phyloP scores from a whole-genome alignment of 352 stramenopile species.

The Pythium periplocum region DNA sequence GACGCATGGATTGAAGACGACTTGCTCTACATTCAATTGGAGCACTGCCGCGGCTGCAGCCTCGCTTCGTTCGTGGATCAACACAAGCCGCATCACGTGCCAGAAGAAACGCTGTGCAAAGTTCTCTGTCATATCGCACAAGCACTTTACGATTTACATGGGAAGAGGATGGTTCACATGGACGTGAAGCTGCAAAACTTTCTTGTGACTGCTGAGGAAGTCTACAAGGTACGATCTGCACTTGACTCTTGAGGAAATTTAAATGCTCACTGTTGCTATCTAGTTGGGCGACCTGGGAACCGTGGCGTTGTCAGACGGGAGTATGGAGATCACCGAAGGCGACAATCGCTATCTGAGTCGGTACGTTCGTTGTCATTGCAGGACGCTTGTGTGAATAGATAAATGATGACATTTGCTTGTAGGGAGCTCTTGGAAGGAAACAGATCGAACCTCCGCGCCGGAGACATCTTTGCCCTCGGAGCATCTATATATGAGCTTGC shows the following conservation, averaged over 20 bases:
- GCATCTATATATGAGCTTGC: conserved; percentile 83
- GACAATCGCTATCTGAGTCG: conserved; percentile 85
- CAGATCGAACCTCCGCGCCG: conserved; percentile 63
- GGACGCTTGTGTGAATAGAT: background rate
- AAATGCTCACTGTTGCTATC: background rate
- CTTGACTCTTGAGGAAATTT: conserved; percentile 12
- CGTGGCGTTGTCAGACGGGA: conserved; percentile 70
- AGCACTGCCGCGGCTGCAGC: conserved; percentile 63
- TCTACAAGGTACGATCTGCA: conserved; percentile 52
- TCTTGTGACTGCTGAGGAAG: conserved; percentile 43
- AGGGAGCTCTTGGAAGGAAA: conserved; percentile 79
- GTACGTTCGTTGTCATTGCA: conserved; percentile 22
- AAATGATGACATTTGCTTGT: conserved; percentile 1
- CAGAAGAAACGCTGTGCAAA: conserved; percentile 67
- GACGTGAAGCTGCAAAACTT: conserved; percentile 87
- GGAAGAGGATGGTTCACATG: conserved; percentile 83
- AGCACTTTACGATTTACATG: conserved; percentile 80
- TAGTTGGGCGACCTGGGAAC: conserved; percentile 75
- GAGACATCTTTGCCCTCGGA: conserved; percentile 82
- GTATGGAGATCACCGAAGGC: conserved; percentile 83
- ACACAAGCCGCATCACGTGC: conserved; percentile 56
- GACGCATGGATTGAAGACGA: conserved; percentile 88
- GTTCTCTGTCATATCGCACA: conserved; percentile 72
- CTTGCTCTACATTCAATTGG: conserved; percentile 84
- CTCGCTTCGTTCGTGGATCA: conserved; percentile 60